Evolutionary conservation across 2,329 filamentous ascomycete species (phyloP), one percentile per base, ranked within the genome.

Genomic region (Aspergillus aculeatus): DNA sequence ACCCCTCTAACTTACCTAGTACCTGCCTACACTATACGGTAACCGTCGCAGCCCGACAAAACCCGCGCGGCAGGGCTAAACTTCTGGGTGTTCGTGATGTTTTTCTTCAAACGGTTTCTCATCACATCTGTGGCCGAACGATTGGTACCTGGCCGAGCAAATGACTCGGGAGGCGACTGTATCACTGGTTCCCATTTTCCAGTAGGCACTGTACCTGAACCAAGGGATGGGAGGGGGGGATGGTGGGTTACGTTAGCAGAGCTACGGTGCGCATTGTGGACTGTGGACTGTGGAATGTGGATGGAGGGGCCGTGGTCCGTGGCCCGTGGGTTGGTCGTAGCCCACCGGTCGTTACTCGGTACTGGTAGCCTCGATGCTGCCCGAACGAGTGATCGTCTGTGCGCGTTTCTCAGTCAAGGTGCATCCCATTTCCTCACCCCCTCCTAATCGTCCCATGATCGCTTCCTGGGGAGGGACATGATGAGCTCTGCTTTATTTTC

Each of bases 391-490:
- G 60, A 56, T 56, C 38, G 62, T 63, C 62, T 61, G 64, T 66
- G 61, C 62, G 54, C 38, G 6, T 16, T n/a, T 6, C 50, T 59
- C 47, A 57, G 56, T 62, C 57, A 63, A 55, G 52, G 58, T 60
- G 61, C 61, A 62, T 61, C 53, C 14, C 14, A 41, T 41, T 14
- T n/a, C 16, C 38, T 5, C n/a, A 19, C 6, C 14, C 16, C 50
- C 54, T 49, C 44, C 29, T 56, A 51, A 38, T 50, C 62, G 62
- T 64, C 64, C 56, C 64, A 66, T 66, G 64, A 66, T 63, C 62
- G 62, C 50, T 56, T 57, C 47, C 56, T 48, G 56, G 59, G 57
- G 26, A 26, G 26, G 26, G 26, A 26, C 7, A 58, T 56, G 58
- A 1, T 41, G 38, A n/a, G 14, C 3, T 19, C 38, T 41, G 54